Evolutionary conservation across 2,329 filamentous ascomycete species (phyloP), one percentile per base, ranked within the genome.

Genomic region (Elsinoe australis): DNA sequence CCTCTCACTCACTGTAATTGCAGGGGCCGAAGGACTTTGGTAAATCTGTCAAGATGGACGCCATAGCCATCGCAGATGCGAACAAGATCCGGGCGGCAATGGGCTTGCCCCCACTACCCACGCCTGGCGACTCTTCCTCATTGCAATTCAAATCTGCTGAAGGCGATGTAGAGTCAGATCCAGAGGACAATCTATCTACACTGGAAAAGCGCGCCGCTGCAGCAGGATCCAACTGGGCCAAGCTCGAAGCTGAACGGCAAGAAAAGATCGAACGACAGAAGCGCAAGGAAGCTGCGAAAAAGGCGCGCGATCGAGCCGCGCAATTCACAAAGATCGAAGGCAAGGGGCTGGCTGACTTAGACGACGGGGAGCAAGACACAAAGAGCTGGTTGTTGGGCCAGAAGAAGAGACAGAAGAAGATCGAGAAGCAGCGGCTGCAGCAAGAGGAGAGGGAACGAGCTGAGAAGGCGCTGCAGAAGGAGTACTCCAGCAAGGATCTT

Each of bases 401-500:
- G 64, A 96, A 94, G 74, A 96, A 94, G 71, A 77, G 89, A 45
- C 87, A 94, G 65, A 94, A 88, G 74, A 86, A 89, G 67, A 89
- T 96, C 31, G 84, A 80, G 56, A 76, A 78, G 62, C 80, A 82
- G 22, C 78, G 84, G 55, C 75, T 74, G 61, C 65, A 78, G 47
- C 85, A 87, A 52, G 80, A 85, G 59, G 87, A 95, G 63, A 69
- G 87, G 36, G 86, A 82, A 7, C 86, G 87, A 52, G 82, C 84
- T 4, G 71, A 74, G 56, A 61, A 62, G 3, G 84, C 89, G 62
- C 77, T 77, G 7, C 78, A 77, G 3, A 81, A 80, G 1, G 81
- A 90, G 59, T 94, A 95, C 64, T 89, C 86, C 0, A 79, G 87
- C 3, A 83, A 84, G 52, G 89, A 96, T 61, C 72, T 96, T 41